Percentiles rank a stretch among this genome's conserved stretches.
phyloP scores from a whole-genome alignment of 495 filamentous ascomycete species.

The Penicillium mononematosum region DNA sequence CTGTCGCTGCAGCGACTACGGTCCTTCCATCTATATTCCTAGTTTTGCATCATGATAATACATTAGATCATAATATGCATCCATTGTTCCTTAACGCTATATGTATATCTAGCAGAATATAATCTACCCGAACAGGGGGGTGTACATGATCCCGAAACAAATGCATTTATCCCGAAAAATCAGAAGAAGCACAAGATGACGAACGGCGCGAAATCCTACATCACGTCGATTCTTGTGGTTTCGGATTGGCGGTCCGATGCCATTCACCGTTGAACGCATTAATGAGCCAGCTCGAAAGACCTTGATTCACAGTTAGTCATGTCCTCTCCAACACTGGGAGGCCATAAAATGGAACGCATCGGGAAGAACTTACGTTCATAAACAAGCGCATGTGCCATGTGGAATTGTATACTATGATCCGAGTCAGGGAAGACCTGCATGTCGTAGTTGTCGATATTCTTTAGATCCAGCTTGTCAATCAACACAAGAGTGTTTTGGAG shows the following conservation, averaged over 20 bases:
- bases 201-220: conserved; percentile 24
- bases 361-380: conserved; percentile 76
- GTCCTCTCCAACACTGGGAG: conserved; percentile 10
- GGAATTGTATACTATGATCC: conserved; percentile 93
- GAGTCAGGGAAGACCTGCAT: conserved; percentile 95
- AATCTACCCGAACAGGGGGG: not conserved
- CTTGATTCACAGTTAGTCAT: conserved; percentile 48
- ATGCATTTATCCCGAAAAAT: conserved; percentile 7
- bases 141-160: not conserved
- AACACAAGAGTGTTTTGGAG: conserved; percentile 87
- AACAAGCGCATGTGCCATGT: conserved; percentile 88
- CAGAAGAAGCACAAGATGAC: conserved; percentile 7
- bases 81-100: not conserved
- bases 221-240: conserved; percentile 49
- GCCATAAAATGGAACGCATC: not conserved
- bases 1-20: conserved; percentile 1
- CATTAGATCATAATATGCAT: conserved; percentile 1
- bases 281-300: conserved; percentile 86
- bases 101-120: not conserved
- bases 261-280: conserved; percentile 98
- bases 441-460: conserved; percentile 88
- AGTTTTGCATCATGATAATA: not conserved
- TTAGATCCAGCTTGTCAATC: conserved; percentile 82
- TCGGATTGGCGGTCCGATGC: conserved; percentile 68
- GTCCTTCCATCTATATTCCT: not conserved